Base-by-base conservation (phyloP, 768 basidiomycete species). In the Galerina sulciceps region DNA sequence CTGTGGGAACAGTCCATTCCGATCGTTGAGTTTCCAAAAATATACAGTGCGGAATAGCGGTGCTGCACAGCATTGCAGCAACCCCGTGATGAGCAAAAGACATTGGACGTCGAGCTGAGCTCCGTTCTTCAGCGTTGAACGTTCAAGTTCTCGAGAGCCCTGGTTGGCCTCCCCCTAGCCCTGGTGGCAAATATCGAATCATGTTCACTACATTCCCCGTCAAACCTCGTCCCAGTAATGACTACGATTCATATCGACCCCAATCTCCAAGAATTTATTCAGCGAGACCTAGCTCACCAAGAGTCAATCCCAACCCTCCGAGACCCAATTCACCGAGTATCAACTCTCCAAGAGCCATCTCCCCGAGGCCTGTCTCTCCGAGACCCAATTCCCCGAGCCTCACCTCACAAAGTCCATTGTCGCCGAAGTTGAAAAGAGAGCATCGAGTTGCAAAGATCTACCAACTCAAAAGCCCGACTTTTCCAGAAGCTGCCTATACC, bases 141-240 rank as follows among this genome's bases (percentile, higher is more conserved):
- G 64, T 62, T 62, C 43, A 36, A 51, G 44, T 52, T 49, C 51
- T 57, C 49, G 59, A 67, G 66, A 61, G 66, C 66, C 62, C 60
- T 66, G 65, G 65, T 63, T 61, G 68, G 66, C 64, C 64, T 65
- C 59, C 61, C 55, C 48, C 60, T 49, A 60, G 68, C 68, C 68
- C 68, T 67, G 68, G 68, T 65, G 68, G 68, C 68, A 64, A 63
- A 59, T 45, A 65, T 56, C 48, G 18, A 60, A 58, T 64, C 58
- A 60, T 62, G 65, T 66, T 69, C 46, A 57, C 68, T 44, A 57
- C 62, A 42, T 69, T 69, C 53, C 68, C 68, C 41, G 48, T 59
- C 38, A 61, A 61, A 50, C 63, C 61, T 34, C 63, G 58, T 50
- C 60, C 62, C 36, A 35, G 10, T 14, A 51, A 51, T 10, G 49